phyloP scores from a whole-genome alignment of 192 early-diverging fungal genomes.

The Gaertneriomyces semiglobifer region DNA sequence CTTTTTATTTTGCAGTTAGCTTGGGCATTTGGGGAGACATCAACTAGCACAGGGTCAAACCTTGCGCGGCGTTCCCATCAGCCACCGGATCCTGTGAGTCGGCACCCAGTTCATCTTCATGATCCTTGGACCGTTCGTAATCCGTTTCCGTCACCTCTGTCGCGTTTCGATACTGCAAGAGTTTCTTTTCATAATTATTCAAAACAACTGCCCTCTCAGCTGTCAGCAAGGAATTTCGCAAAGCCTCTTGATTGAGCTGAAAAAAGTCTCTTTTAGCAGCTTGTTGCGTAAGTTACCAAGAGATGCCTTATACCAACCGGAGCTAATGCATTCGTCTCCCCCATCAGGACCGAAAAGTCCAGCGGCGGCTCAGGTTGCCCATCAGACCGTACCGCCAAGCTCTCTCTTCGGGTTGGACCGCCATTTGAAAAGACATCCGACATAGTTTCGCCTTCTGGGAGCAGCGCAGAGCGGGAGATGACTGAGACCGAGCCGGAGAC shows the following conservation, averaged over 20 bases:
- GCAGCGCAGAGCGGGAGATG: slow-evolving; percentile 26
- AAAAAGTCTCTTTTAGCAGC: background rate
- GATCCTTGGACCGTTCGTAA: background rate
- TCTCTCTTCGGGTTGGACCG: slow-evolving; percentile 10
- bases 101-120: slow-evolving; percentile 10
- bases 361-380: too few species aligned
- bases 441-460: slow-evolving; percentile 31
- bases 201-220: slow-evolving; percentile 57
- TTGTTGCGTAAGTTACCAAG: background rate
- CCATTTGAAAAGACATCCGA: slow-evolving; percentile 28
- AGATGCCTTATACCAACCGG: background rate
- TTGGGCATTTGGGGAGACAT: too few species aligned
- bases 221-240: slow-evolving; percentile 38
- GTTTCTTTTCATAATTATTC: slow-evolving; percentile 52
- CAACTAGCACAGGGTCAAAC: too few species aligned
- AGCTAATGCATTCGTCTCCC: too few species aligned
- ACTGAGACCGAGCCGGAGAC: slow-evolving; percentile 8
- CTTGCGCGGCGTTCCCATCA: too few species aligned
- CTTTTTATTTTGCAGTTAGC: too few species aligned
- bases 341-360: too few species aligned
- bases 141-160: slow-evolving; percentile 31
- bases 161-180: slow-evolving; percentile 49
- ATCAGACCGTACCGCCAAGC: background rate
- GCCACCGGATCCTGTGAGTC: too few species aligned
- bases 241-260: slow-evolving; percentile 45